Percentiles rank a stretch among this genome's conserved stretches.
These are phyloP conservation scores for Clitoria ternatea DNA, from an alignment of 306 rosid species.

Conservation along the genomic window DNA sequence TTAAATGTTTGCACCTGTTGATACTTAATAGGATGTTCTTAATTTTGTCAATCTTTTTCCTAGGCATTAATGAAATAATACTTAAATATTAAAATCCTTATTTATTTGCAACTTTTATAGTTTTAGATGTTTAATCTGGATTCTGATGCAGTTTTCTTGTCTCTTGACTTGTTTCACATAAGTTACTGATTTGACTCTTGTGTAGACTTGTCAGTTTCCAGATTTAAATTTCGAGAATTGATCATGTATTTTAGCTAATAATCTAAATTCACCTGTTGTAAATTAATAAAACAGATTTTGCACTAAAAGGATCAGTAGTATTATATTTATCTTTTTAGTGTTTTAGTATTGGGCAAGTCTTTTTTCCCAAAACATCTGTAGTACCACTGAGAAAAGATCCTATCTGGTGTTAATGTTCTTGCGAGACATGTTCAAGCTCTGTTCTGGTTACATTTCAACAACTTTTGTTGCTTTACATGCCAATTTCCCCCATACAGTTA, in stretches of 20 bases:
- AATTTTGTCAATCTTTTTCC: not conserved
- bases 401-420: slow-evolving; percentile 3
- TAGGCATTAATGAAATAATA: not conserved
- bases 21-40: not conserved
- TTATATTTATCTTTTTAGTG: not conserved
- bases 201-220: not conserved
- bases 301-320: not conserved
- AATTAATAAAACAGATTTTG: not conserved
- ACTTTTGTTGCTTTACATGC: not conserved
- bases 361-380: not conserved
- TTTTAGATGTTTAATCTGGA: not conserved
- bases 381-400: slow-evolving; percentile 5
- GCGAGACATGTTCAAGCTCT: not conserved
- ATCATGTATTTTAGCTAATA: not conserved
- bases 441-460: not conserved
- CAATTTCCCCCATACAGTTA: not conserved
- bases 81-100: not conserved
- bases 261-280: not conserved
- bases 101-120: not conserved
- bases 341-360: not conserved
- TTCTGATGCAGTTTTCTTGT: not conserved
- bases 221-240: not conserved
- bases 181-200: not conserved
- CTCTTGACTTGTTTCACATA: not conserved
- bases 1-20: not conserved